phyloP scores from a whole-genome alignment of 2,329 filamentous ascomycete genomes.

The Plectosphaerella plurivora region DNA sequence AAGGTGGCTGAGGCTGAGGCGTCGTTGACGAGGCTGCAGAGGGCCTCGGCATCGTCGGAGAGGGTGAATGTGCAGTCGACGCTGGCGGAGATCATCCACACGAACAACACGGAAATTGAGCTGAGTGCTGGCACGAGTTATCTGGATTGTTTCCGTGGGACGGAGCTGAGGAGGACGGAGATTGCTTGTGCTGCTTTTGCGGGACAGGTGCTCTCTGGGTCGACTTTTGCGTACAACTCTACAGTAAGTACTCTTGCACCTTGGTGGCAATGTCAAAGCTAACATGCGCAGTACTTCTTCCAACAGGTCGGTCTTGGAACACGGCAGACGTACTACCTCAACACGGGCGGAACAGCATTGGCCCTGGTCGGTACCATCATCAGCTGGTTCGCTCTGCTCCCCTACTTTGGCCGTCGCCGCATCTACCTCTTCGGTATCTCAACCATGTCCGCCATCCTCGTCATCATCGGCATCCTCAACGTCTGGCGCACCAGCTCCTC shows the following conservation, averaged over 20 bases:
- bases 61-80: constrained; percentile 25
- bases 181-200: constrained; percentile 24
- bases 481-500: constrained; percentile 25
- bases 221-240: constrained; percentile 29
- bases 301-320: constrained; percentile 26
- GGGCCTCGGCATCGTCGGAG: not conserved
- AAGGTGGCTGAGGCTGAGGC: constrained; percentile 23
- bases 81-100: constrained; percentile 36
- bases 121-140: constrained; percentile 28
- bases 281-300: constrained; percentile 27
- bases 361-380: constrained; percentile 36
- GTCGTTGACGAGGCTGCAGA: constrained; percentile 20
- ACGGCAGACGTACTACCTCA: constrained; percentile 25
- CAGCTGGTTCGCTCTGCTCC: constrained; percentile 32
- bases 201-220: constrained; percentile 19
- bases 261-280: no score
- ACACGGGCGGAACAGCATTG: constrained; percentile 34
- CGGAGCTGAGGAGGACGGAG: constrained; percentile 30
- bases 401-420: constrained; percentile 36
- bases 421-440: constrained; percentile 41
- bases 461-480: constrained; percentile 37
- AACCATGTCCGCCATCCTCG: constrained; percentile 29
- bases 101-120: constrained; percentile 29
- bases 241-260: not conserved
- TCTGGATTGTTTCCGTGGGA: constrained; percentile 33